Percentiles rank a stretch among this genome's conserved stretches.
These are phyloP conservation scores for Linnemannia schmuckeri DNA, from an alignment of 192 early-diverging fungal genomes.

Conservation along the genomic window DNA sequence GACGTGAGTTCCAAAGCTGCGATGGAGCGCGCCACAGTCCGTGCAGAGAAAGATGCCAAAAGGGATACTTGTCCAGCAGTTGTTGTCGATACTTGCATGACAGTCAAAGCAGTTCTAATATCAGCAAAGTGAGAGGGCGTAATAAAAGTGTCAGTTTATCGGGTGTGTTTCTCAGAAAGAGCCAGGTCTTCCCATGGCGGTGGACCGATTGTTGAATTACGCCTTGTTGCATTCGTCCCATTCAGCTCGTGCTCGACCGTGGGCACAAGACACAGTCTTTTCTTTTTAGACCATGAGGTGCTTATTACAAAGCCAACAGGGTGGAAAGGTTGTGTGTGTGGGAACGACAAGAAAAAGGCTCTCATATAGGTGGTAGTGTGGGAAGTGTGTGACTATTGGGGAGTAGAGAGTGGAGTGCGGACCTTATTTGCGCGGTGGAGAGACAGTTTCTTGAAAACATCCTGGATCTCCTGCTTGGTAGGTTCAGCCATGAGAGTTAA, in stretches of 20 bases:
- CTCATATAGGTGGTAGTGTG: background rate
- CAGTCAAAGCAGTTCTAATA: conserved; percentile 57
- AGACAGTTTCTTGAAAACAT: conserved; percentile 45
- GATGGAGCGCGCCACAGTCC: conserved; percentile 52
- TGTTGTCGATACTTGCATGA: conserved; percentile 57
- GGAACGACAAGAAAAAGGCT: background rate
- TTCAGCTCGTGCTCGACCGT: no score
- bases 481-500: conserved; percentile 35
- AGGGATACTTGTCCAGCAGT: conserved; percentile 54
- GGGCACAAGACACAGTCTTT: no score
- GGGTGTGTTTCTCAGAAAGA: no score
- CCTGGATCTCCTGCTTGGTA: conserved; percentile 54
- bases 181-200: no score
- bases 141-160: no score
- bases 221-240: no score
- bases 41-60: conserved; percentile 57
- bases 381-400: background rate
- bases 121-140: background rate
- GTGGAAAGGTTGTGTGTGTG: background rate
- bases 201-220: no score
- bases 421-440: conserved; percentile 45
- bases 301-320: background rate
- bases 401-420: background rate
- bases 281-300: no score
- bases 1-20: conserved; percentile 53